phyloP scores from a whole-genome alignment of 2,329 filamentous ascomycete species.

The Knufia petricola region DNA sequence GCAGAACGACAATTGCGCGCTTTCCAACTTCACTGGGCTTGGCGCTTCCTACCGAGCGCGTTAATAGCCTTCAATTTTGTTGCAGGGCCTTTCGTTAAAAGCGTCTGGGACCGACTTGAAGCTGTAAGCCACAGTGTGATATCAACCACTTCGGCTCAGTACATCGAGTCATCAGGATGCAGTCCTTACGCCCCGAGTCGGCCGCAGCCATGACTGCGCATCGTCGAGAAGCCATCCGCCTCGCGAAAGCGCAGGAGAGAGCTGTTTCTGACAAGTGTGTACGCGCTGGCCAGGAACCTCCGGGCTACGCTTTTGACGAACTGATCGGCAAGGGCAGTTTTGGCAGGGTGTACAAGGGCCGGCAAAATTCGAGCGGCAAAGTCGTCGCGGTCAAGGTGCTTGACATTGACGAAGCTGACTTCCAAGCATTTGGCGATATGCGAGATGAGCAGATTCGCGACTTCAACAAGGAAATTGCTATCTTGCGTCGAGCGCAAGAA shows the following conservation, averaged over 20 bases:
- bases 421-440: slow-evolving; percentile 36
- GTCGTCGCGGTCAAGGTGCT: slow-evolving; percentile 44
- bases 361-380: slow-evolving; percentile 30
- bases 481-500: slow-evolving; percentile 53
- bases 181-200: slow-evolving; percentile 16
- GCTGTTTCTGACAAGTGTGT: slow-evolving; percentile 40
- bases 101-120: neutral
- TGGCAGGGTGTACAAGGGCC: slow-evolving; percentile 43
- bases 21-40: neutral
- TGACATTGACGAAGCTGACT: slow-evolving; percentile 42
- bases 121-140: neutral
- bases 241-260: slow-evolving; percentile 37
- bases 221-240: slow-evolving; percentile 38
- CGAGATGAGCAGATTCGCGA: slow-evolving; percentile 43
- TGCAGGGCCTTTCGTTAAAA: neutral
- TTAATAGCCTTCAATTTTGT: neutral
- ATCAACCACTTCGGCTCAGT: neutral
- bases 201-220: slow-evolving; percentile 36
- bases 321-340: slow-evolving; percentile 44
- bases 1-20: no score
- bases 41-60: neutral
- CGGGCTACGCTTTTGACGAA: slow-evolving; percentile 42
- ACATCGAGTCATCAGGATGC: slow-evolving; percentile 12
- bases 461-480: slow-evolving; percentile 53
- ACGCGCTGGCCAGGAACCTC: slow-evolving; percentile 34